phyloP scores from a whole-genome alignment of 2,329 filamentous ascomycete genomes.

The Coniochaeta sp. region DNA sequence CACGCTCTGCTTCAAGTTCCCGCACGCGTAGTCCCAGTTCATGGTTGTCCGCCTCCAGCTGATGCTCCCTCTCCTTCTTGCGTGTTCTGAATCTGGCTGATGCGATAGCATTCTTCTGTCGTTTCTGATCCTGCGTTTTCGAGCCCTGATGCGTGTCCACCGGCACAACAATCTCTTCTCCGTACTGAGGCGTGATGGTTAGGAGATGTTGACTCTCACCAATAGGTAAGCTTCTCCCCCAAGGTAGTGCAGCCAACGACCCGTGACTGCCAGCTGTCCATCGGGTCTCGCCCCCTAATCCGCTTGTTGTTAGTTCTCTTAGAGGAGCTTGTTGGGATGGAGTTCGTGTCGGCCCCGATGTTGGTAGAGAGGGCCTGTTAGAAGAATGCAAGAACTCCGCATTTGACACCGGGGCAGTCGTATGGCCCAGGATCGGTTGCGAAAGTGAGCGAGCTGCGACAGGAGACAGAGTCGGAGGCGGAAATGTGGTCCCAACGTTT shows the following conservation, averaged over 20 bases:
- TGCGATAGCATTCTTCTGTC: slow-evolving; percentile 76
- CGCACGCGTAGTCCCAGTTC: slow-evolving; percentile 51
- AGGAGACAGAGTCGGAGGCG: slow-evolving; percentile 9
- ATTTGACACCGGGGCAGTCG: slow-evolving; percentile 11
- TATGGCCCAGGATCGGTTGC: slow-evolving; percentile 23
- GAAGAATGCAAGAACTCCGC: slow-evolving; percentile 4
- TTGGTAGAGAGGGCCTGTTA: neutral
- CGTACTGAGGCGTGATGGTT: slow-evolving; percentile 26
- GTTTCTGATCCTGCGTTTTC: slow-evolving; percentile 75
- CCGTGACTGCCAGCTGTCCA: slow-evolving; percentile 10
- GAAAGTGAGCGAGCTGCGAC: slow-evolving; percentile 25
- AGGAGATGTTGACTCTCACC: slow-evolving; percentile 20
- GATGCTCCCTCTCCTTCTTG: slow-evolving; percentile 73
- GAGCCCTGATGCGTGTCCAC: slow-evolving; percentile 79
- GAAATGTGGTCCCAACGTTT: neutral
- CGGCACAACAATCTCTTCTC: slow-evolving; percentile 48
- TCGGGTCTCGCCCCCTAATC: slow-evolving; percentile 8
- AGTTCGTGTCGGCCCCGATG: neutral
- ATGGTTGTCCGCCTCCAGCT: slow-evolving; percentile 59
- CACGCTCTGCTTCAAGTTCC: slow-evolving; percentile 52
- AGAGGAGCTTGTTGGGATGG: neutral
- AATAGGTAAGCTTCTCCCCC: slow-evolving; percentile 12
- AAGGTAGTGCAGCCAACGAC: slow-evolving; percentile 4
- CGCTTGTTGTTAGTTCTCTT: neutral
- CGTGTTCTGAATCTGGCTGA: slow-evolving; percentile 75